Evolutionary conservation across 768 basidiomycete genomes (phyloP), one percentile per base, ranked within the genome.

Genomic region (Boletellus ananiceps): DNA sequence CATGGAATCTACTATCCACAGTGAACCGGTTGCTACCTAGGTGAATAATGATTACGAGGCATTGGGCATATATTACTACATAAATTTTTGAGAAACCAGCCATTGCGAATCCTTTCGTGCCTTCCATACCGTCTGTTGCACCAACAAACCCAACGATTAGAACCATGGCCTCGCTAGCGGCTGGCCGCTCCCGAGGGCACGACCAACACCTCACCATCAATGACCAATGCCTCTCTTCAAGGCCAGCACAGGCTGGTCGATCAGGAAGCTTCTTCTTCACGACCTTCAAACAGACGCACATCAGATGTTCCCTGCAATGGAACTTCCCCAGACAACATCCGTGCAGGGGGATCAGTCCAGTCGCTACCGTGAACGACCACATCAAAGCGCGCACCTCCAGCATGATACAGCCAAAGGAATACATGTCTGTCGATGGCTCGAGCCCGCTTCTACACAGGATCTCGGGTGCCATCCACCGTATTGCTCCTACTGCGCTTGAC

Each of bases 391-490:
- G 23, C 23, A 40, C 46, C 46, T 47, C 46, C 4, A 47, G 31
- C 46, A 47, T 47, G 15, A 47, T 29, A 15, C 46, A 47, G 6
- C 38, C 37, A 14, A 47, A 40, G 19, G 46, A 40, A 6, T 46
- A 47, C 29, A 40, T 13, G 18, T 47, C 38, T 33, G 46, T 29
- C 4, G 38, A 39, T 23, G 46, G 37, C 8, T 32, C 3, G 9
- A 47, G 38, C 19, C 16, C 13, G 8, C 16, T 31, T 1, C 19
- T 33, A 12, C 19, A 35, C n/a, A 44, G 21, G 11, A 44, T 35
- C 33, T 25, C 43, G 4, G 43, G 43, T 12, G 43, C 43, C 21
- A 44, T 35, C 33, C 43, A 44, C 15, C 43, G 33, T 15, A 44
- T 44, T n/a, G 19, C 33, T 16, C 44, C 44, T 6, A 45, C 3